Base-by-base conservation (phyloP, 2,329 filamentous ascomycete genomes). In the Cucurbitaria berberidis region DNA sequence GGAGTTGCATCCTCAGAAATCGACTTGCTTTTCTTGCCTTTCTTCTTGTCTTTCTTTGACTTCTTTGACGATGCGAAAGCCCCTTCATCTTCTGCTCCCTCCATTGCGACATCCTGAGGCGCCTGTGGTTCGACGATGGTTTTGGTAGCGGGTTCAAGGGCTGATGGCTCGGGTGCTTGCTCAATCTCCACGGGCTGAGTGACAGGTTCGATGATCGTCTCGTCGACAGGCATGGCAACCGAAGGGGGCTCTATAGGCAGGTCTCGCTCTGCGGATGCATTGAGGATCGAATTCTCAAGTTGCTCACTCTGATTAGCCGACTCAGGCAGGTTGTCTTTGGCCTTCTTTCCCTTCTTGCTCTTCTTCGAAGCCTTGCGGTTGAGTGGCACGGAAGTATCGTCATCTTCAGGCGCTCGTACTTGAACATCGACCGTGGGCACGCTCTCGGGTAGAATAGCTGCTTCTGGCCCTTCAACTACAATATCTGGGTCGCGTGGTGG, bases 281-380 rank as follows among this genome's bases (percentile, higher is more conserved):
- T n/a, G 3, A 3, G 15, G 6, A 29, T 29, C n/a, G 36, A 24
- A 29, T 26, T 21, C 13, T 36, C 34, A 21, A 38, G 3, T 18
- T 39, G 34, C 18, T 42, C 29, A 4, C 22, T 30, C 21, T 53
- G 4, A 35, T 18, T 15, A 51, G 45, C 4, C 27, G 11, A 24
- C 15, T 30, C 18, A 4, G n/a, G 18, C 36, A 21, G 27, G 6
- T 35, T 40, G 11, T 66, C 63, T 40, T 67, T 63, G 2, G 50
- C 53, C 41, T 70, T 72, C 60, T 70, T 72, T 9, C 45, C 63
- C 40, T 72, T 74, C 59, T 74, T 74, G 16, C 55, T 60, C 46
- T 75, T 75, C 59, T 74, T 73, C 18, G 62, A 66, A 43, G 53
- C 35, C 52, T 68, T 69, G 48, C 61, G 62, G 48, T 46, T 60